phyloP scores from a whole-genome alignment of 2,329 filamentous ascomycete genomes.

The Raffaelea arxii region DNA sequence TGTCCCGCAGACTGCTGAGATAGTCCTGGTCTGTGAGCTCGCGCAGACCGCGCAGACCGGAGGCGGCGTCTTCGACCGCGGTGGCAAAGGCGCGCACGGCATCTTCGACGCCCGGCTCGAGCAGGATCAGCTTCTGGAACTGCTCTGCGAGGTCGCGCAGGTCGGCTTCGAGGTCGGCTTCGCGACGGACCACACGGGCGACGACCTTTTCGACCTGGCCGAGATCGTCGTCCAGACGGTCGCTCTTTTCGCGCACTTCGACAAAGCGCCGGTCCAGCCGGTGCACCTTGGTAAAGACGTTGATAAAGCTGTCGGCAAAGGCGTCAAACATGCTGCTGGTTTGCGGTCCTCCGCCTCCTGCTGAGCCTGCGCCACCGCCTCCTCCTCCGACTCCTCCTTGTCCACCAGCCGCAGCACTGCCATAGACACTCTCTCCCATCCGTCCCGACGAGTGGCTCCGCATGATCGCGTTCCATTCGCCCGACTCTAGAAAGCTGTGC shows the following conservation, averaged over 20 bases:
- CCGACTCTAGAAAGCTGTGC: conserved; percentile 82
- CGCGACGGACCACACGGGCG: conserved; percentile 75
- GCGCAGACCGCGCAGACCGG: conserved; percentile 69
- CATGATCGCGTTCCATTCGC: conserved; percentile 97
- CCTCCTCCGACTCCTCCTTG: conserved; percentile 35
- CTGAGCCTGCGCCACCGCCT: conserved; percentile 32
- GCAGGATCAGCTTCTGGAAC: conserved; percentile 82
- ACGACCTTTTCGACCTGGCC: conserved; percentile 94
- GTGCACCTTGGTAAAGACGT: conserved; percentile 93
- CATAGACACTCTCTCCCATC: conserved; percentile 19
- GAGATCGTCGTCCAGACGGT: conserved; percentile 91
- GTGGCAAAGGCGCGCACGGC: conserved; percentile 79
- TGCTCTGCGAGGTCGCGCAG: conserved; percentile 85
- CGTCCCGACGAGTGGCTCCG: conserved; percentile 57
- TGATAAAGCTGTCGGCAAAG: conserved; percentile 92
- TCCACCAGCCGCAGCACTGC: conserved; percentile 34
- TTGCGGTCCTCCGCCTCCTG: conserved; percentile 40
- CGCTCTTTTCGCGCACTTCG: conserved; percentile 83
- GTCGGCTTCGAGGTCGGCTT: conserved; percentile 79
- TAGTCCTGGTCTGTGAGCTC: conserved; percentile 95
- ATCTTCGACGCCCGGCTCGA: conserved; percentile 79
- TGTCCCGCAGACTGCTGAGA: conserved; percentile 81
- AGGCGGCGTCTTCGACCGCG: conserved; percentile 73
- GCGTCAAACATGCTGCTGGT: conserved; percentile 65
- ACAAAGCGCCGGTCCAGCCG: conserved; percentile 91